These are phyloP conservation scores for Metahyphopichia silvanorum DNA, from an alignment of 805 yeast species.

Conservation along the genomic window DNA sequence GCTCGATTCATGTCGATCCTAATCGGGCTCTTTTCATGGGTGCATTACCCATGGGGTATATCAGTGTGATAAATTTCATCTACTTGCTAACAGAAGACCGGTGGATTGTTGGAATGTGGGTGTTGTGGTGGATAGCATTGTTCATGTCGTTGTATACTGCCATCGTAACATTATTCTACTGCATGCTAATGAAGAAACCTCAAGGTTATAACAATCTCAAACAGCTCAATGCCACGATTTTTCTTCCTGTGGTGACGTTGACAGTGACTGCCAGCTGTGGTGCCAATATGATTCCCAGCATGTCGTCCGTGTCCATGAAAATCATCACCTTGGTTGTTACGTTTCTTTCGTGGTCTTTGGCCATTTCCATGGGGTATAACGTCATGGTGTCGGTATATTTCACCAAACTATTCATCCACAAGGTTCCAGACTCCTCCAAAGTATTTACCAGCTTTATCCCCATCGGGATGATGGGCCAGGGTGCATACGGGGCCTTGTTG, in stretches of 20 bases:
- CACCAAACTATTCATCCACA: conserved; percentile 55
- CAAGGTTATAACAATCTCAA: conserved; percentile 22
- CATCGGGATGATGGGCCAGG: conserved; percentile 85
- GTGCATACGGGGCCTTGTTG: conserved; percentile 61
- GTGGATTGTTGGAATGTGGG: conserved; percentile 52
- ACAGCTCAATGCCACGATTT: conserved; percentile 51
- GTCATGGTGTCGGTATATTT: conserved; percentile 55
- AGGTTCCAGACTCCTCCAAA: conserved; percentile 52
- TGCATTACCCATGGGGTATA: conserved; percentile 75
- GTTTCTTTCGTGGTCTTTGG: conserved; percentile 65
- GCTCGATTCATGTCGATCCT: conserved; percentile 37
- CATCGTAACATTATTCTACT: conserved; percentile 55
- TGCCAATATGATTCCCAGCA: conserved; percentile 43
- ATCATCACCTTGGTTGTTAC: conserved; percentile 52
- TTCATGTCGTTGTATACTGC: conserved; percentile 54
- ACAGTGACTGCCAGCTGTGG: conserved; percentile 79
- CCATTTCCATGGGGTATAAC: conserved; percentile 57
- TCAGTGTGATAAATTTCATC: conserved; percentile 60
- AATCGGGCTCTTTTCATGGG: conserved; percentile 65
- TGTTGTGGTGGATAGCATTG: conserved; percentile 73
- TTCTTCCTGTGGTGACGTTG: conserved; percentile 76
- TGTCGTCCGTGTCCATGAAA: conserved; percentile 43
- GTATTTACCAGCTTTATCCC: conserved; percentile 74
- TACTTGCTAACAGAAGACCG: conserved; percentile 37
- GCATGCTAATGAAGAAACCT: conserved; percentile 39